Percentiles rank a stretch among this genome's conserved stretches.
Conservation (phyloP, 495 filamentous ascomycete genomes). For the Penicilliopsis zonata region DNA sequence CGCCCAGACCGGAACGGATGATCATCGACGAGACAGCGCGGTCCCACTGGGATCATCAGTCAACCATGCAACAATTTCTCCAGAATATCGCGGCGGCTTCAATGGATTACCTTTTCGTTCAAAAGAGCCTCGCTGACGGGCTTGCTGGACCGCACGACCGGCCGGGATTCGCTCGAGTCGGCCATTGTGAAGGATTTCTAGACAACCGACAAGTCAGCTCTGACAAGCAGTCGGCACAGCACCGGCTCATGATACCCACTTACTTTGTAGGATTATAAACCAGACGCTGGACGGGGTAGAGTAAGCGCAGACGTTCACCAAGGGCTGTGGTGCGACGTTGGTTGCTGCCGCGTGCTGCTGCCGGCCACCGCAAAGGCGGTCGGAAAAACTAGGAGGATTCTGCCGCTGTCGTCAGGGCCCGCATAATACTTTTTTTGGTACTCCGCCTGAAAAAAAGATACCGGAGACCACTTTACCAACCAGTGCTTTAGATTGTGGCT, state of each 20-base stretch:
- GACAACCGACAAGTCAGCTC: slow-evolving; percentile 1
- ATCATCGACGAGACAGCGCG: slow-evolving; percentile 91
- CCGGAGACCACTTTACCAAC: too few species aligned
- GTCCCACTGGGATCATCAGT: too few species aligned
- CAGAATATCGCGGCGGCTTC: too few species aligned
- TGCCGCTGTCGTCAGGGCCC: neutral
- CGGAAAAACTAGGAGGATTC: slow-evolving; percentile 24
- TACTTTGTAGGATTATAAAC: too few species aligned
- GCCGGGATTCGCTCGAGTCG: slow-evolving; percentile 38
- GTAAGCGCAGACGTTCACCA: neutral
- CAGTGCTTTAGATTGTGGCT: neutral
- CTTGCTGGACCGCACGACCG: slow-evolving; percentile 43
- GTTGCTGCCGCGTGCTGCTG: slow-evolving; percentile 11
- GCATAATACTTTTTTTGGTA: too few species aligned
- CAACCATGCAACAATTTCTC: too few species aligned
- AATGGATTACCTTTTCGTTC: slow-evolving; percentile 84
- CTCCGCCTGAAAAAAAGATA: neutral
- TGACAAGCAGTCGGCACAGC: neutral
- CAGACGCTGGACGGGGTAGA: too few species aligned
- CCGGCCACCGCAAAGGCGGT: slow-evolving; percentile 23
- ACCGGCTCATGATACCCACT: too few species aligned
- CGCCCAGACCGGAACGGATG: slow-evolving; percentile 86
- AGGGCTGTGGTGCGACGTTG: slow-evolving; percentile 14
- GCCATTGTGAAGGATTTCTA: slow-evolving; percentile 38
- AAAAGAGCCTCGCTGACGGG: slow-evolving; percentile 88